phyloP scores from a whole-genome alignment of 768 basidiomycete genomes.

The Rhizopogon rudus region DNA sequence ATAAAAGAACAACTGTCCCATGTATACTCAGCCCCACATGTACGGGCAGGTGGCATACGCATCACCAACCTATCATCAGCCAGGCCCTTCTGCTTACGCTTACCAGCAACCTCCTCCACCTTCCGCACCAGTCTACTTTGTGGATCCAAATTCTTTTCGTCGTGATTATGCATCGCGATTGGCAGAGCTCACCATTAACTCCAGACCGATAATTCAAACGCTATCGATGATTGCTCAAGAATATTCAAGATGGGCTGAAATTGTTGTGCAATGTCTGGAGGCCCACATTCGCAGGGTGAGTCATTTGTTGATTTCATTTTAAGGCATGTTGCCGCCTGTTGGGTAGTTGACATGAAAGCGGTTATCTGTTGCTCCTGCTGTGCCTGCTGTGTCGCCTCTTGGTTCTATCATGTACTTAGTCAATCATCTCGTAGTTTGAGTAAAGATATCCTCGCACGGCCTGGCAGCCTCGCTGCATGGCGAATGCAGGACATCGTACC shows the following conservation, averaged over 20 bases:
- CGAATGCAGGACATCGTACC: conserved; percentile 32
- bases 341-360: conserved; percentile 22
- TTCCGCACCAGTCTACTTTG: conserved; percentile 37
- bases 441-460: conserved; percentile 33
- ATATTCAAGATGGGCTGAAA: conserved; percentile 68
- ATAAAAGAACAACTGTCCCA: conserved; percentile 24
- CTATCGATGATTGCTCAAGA: conserved; percentile 92
- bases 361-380: conserved; percentile 16
- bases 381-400: conserved; percentile 18
- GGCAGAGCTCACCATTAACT: conserved; percentile 85
- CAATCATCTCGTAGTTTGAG: conserved; percentile 37
- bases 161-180: conserved; percentile 74
- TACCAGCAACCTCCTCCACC: conserved; percentile 43
- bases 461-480: conserved; percentile 29
- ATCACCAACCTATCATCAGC: conserved; percentile 41
- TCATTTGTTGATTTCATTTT: conserved; percentile 23
- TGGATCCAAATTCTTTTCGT: conserved; percentile 71
- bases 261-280: conserved; percentile 79
- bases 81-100: conserved; percentile 38
- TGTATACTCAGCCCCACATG: conserved; percentile 56
- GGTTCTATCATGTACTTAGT: conserved; percentile 41
- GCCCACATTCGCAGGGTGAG: conserved; percentile 88
- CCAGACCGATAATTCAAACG: conserved; percentile 88
- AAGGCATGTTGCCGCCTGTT: conserved; percentile 20
- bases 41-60: conserved; percentile 57